These are phyloP conservation scores for Porphyrellus sp. DNA, from an alignment of 1,284 basidiomycete species.

Conservation along the genomic window DNA sequence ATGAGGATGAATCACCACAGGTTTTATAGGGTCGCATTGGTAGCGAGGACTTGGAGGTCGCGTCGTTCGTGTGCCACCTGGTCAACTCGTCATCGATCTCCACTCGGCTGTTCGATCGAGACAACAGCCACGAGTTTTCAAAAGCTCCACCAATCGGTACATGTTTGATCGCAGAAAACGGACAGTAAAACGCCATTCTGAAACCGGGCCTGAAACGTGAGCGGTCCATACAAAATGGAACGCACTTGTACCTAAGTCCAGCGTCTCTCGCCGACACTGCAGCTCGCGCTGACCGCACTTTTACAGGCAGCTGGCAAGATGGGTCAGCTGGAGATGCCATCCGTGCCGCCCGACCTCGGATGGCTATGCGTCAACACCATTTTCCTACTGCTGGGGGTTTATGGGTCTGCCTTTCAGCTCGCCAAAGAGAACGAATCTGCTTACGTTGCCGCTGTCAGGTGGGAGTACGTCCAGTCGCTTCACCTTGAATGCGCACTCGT, in stretches of 20 bases:
- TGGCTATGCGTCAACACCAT: not conserved
- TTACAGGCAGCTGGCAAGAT: slow-evolving; percentile 1
- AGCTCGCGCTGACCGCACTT: not conserved
- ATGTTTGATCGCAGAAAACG: not conserved
- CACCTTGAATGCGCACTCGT: slow-evolving; percentile 19
- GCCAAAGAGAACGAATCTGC: not conserved
- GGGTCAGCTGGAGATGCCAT: not conserved
- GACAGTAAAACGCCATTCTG: not conserved
- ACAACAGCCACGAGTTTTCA: not conserved
- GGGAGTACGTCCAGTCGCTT: slow-evolving; percentile 25
- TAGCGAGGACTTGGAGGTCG: no score
- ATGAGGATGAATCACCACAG: no score
- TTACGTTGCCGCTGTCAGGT: slow-evolving; percentile 15
- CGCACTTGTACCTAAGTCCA: not conserved
- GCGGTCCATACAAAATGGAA: not conserved
- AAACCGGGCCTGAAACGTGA: not conserved
- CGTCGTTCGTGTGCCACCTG: not conserved
- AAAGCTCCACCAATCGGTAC: not conserved
- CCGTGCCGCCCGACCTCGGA: not conserved
- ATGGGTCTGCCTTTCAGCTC: slow-evolving; percentile 11
- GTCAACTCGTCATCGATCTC: not conserved
- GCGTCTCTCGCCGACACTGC: not conserved
- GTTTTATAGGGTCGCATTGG: no score
- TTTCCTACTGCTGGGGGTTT: slow-evolving; percentile 16
- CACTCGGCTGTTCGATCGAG: not conserved